Base-by-base conservation (phyloP, 352 stramenopile genomes). In the Phytopythium mirpurense region DNA sequence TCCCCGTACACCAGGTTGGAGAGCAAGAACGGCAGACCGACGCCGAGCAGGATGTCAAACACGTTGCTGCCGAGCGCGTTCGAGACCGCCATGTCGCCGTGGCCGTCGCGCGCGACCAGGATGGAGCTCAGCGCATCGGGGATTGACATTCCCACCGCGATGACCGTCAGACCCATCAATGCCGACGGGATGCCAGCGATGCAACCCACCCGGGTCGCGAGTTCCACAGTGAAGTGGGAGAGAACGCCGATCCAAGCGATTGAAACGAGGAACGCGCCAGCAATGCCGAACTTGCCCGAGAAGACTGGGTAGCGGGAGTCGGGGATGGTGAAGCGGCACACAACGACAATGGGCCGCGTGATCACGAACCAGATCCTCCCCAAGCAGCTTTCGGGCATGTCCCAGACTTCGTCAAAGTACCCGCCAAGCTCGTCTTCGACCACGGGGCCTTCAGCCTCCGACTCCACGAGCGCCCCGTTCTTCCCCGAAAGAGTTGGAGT, bases 31-130 rank as follows among this genome's bases (percentile, higher is more conserved):
- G 84, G 83, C 31, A 88, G 59, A 1, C 83, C 84, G 8, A 90
- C 61, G 9, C 84, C 84, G 18, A 95, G 65, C 21, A 89, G 51
- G 57, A 95, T 88, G 53, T 95, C 87, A 45, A 95, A 92, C 27
- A 93, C 82, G 56, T 95, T 90, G 62, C 79, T 90, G 42, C 84
- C 84, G 10, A 93, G 66, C 18, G 84, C 84, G 59, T 91, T 95
- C 24, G 80, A 88, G 34, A 95, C 80, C 24, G 84, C 84, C 68
- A 88, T 90, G 52, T 90, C 81, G 19, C 80, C 83, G 36, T 91
- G 79, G 32, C 84, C 84, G 45, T 74, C 74, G n/a, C 83, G 83
- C 1, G 83, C 83, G 15, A 95, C 78, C 18, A 89, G 68, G 21
- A 95, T 77, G 18, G 78, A 91, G 57, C 76, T 88, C 49, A 95